phyloP scores from a whole-genome alignment of 2,329 filamentous ascomycete species.

The Escovopsis sp. region DNA sequence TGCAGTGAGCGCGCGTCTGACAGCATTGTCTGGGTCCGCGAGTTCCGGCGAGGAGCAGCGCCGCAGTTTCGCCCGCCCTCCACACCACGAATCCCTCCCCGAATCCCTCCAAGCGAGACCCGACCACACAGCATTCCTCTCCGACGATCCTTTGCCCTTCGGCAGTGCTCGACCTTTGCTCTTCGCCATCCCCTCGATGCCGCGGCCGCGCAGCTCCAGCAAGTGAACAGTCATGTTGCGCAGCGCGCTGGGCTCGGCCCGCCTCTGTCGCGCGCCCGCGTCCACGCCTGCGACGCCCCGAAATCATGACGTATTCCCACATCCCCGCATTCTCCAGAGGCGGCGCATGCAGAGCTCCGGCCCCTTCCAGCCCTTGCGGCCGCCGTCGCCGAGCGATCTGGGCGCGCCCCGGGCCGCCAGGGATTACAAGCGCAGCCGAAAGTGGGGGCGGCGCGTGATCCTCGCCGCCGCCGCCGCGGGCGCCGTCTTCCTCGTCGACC shows the following conservation, averaged over 20 bases:
- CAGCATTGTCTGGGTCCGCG: too few species aligned
- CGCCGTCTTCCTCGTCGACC: slow-evolving; percentile 53
- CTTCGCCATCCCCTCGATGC: slow-evolving; percentile 4
- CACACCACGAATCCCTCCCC: too few species aligned
- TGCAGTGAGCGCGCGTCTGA: too few species aligned
- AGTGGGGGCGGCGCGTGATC: slow-evolving; percentile 62
- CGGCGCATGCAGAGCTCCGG: slow-evolving; percentile 18
- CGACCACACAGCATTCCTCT: too few species aligned
- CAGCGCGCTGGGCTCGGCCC: slow-evolving; percentile 12
- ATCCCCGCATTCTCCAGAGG: background rate
- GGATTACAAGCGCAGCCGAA: slow-evolving; percentile 52
- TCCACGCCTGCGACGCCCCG: slow-evolving; percentile 1
- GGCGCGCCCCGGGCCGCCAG: slow-evolving; percentile 57
- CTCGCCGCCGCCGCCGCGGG: slow-evolving; percentile 45
- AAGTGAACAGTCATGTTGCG: slow-evolving; percentile 8
- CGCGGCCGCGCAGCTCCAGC: slow-evolving; percentile 1
- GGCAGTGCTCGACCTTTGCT: too few species aligned
- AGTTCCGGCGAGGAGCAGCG: too few species aligned
- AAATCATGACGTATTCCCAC: slow-evolving; percentile 5
- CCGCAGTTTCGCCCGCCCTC: too few species aligned
- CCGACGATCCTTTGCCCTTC: background rate
- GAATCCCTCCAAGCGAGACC: too few species aligned
- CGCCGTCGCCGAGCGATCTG: slow-evolving; percentile 65
- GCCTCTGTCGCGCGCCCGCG: slow-evolving; percentile 7
- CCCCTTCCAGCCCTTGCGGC: slow-evolving; percentile 50